Conservation (phyloP, 2,329 filamentous ascomycete species). For the Cladosporium sp. region DNA sequence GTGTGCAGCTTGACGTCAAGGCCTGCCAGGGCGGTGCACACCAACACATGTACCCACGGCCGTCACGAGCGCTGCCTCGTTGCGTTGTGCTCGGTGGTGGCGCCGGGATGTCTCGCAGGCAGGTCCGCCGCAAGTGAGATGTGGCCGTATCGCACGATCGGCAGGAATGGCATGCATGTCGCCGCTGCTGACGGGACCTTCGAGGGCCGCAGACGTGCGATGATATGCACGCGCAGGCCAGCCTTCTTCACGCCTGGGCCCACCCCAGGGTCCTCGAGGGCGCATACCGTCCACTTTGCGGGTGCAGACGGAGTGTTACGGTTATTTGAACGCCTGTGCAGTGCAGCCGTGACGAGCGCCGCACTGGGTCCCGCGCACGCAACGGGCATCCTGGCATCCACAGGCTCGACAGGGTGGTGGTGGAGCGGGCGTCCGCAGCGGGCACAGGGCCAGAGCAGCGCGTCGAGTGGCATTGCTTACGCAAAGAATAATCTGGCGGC, state of each 20-base stretch:
- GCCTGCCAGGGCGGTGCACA: background rate
- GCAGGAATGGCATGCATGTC: conserved; percentile 1
- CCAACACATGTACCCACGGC: no score
- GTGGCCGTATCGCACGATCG: conserved; percentile 9
- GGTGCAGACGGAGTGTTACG: conserved; percentile 10
- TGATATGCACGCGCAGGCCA: conserved; percentile 1
- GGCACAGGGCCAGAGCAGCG: conserved; percentile 5
- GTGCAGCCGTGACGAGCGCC: conserved; percentile 9
- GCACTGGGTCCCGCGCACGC: conserved; percentile 2
- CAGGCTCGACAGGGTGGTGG: no score
- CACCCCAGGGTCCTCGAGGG: background rate
- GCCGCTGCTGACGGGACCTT: background rate
- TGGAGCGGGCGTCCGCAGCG: conserved; percentile 7
- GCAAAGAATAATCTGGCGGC: background rate
- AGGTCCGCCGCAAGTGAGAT: background rate
- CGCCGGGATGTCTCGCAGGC: background rate
- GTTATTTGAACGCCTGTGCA: conserved; percentile 1
- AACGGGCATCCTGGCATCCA: background rate
- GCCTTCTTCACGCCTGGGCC: background rate
- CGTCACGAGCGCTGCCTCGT: background rate
- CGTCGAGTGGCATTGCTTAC: conserved; percentile 8
- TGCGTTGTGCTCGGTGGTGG: background rate
- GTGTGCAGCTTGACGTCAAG: background rate
- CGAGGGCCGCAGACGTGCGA: background rate
- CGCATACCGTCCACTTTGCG: background rate